Evolutionary conservation across 257 asterid species (phyloP).

Genomic region (Gynochthodes officinalis): DNA sequence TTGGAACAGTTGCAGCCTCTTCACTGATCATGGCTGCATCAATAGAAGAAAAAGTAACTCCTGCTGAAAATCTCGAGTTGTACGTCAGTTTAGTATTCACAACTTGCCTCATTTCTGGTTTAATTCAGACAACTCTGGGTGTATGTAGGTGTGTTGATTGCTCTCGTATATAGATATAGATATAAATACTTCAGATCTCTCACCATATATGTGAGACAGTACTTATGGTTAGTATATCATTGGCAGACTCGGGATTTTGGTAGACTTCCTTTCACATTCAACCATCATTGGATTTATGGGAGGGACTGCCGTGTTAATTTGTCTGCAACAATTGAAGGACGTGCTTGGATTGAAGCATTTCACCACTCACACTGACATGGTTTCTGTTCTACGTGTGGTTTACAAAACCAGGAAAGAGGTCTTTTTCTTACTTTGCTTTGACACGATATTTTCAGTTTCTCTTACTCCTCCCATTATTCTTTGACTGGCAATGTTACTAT

Average conservation of each 20-base stretch:
- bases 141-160: slow-evolving; percentile 39
- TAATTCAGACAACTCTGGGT: slow-evolving; percentile 49
- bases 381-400: no score
- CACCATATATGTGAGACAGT: no score
- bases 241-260: slow-evolving; percentile 51
- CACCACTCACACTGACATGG: no score
- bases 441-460: no score
- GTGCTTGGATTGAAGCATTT: slow-evolving; percentile 58
- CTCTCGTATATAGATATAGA: no score
- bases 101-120: slow-evolving; percentile 54
- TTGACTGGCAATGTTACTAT: no score
- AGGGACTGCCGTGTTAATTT: slow-evolving; percentile 67
- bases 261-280: slow-evolving; percentile 79
- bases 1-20: no score
- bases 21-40: slow-evolving; percentile 51
- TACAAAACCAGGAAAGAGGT: no score
- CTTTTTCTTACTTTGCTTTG: no score
- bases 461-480: no score
- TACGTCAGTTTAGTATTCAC: slow-evolving; percentile 58
- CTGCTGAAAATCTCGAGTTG: slow-evolving; percentile 20
- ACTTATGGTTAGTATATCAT: no score
- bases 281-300: slow-evolving; percentile 84
- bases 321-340: slow-evolving; percentile 72
- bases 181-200: no score
- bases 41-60: slow-evolving; percentile 37